Conservation (phyloP, 2,329 filamentous ascomycete species). For the Diaporthe sp. region DNA sequence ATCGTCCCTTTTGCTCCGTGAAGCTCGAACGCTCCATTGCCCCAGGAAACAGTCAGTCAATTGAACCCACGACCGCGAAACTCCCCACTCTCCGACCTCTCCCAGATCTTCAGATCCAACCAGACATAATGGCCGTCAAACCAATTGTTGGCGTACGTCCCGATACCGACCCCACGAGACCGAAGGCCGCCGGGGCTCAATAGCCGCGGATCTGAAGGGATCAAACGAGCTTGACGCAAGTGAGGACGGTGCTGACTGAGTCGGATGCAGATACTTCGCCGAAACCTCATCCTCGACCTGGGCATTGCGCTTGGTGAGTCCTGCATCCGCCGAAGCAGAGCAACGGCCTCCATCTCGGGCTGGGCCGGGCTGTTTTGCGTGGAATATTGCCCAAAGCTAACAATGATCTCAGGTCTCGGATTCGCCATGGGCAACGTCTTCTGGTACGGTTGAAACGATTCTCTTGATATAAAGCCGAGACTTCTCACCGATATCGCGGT, state of each 20-base stretch:
- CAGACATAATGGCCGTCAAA: constrained; percentile 66
- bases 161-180: not conserved
- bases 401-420: constrained; percentile 61
- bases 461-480: not conserved
- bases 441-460: constrained; percentile 62
- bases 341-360: not conserved
- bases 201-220: not conserved
- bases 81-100: constrained; percentile 39
- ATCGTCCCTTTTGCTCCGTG: constrained; percentile 32
- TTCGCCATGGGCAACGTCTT: constrained; percentile 68
- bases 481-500: not conserved
- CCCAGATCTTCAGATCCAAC: constrained; percentile 37
- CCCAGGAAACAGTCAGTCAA: constrained; percentile 32
- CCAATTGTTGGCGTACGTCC: constrained; percentile 73
- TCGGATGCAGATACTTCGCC: constrained; percentile 68
- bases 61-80: constrained; percentile 34
- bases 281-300: constrained; percentile 70
- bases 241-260: constrained; percentile 50
- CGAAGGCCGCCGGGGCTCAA: not conserved
- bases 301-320: constrained; percentile 68
- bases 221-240: constrained; percentile 19
- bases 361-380: not conserved
- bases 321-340: not conserved
- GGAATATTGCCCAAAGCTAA: constrained; percentile 50
- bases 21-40: constrained; percentile 30